These are phyloP conservation scores for Psilocybe mexicana DNA, from an alignment of 1,284 basidiomycete species.

Conservation along the genomic window DNA sequence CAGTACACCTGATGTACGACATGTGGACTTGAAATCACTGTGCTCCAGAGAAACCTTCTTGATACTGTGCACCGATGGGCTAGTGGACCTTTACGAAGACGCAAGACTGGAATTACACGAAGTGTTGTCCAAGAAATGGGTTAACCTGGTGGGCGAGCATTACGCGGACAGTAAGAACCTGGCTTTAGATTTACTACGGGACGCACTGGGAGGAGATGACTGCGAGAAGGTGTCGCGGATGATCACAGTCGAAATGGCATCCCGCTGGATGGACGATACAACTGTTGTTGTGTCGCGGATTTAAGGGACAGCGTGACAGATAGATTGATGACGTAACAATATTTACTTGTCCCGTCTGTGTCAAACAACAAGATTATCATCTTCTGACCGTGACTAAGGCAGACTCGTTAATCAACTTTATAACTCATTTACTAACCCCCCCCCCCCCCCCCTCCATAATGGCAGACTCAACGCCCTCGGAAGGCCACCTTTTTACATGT, in stretches of 20 bases:
- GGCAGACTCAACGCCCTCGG: conserved; percentile 22
- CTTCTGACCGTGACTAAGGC: conserved; percentile 5
- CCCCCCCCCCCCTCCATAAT: conserved; percentile 18
- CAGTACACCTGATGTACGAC: conserved; percentile 50
- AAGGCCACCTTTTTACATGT: conserved; percentile 73
- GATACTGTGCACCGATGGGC: conserved; percentile 59
- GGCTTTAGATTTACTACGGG: conserved; percentile 54
- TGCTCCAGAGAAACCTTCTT: conserved; percentile 21
- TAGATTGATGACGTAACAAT: conserved; percentile 15
- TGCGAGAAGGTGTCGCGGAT: conserved; percentile 50
- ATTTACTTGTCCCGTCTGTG: conserved; percentile 8
- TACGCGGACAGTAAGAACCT: conserved; percentile 37
- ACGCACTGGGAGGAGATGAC: conserved; percentile 59
- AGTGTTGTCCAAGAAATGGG: conserved; percentile 42
- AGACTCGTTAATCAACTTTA: conserved; percentile 3
- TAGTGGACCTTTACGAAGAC: conserved; percentile 52
- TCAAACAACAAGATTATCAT: conserved; percentile 18
- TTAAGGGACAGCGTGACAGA: not conserved
- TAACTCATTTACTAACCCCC: conserved; percentile 5
- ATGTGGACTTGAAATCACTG: conserved; percentile 32
- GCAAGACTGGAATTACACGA: conserved; percentile 31
- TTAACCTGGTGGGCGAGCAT: conserved; percentile 32
- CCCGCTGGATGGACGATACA: conserved; percentile 72
- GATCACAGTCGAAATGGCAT: conserved; percentile 63
- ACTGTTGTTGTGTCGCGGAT: conserved; percentile 51